Base-by-base conservation (phyloP, 805 yeast genomes). In the Priceomyces melissophilus region DNA sequence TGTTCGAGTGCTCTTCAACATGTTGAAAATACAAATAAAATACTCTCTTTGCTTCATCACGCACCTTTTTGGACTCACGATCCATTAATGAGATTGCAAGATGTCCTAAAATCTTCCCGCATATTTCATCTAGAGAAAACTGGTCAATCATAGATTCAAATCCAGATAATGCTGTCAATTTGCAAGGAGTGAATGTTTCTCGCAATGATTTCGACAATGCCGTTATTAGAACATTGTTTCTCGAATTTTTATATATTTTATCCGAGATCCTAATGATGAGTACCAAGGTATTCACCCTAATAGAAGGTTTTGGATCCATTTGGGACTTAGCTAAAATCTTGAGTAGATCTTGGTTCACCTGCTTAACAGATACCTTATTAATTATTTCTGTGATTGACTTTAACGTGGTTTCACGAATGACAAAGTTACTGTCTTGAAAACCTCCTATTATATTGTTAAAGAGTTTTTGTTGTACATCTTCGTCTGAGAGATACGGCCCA, bases 51-150 rank as follows among this genome's bases (percentile, higher is more conserved):
- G 96, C 96, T 53, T 84, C 86, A 0, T 61, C 61, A 44, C 98
- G 71, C 2, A 91, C 90, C 39, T 77, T 75, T 4, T 67, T 63
- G 9, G 87, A 83, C 38, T 59, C 63, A 40, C 73, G 75, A 60
- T 93, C 98, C 55, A 91, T 73, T 41, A 91, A 66, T 1, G 93
- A 79, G 1, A 93, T 86, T 0, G 96, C 89, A 41, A 93, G 76
- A 2, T 88, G 87, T 0, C 96, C 91, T 40, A 93, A 64, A 12
- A 90, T 77, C 56, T 84, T 87, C 16, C 82, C 80, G 42, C 95
- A 86, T 41, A 88, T 82, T 33, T 87, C 82, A 11, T 79, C 84
- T 0, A 89, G 81, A 1, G 83, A 66, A 51, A 90, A 89, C 32
- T 73, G 77, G 5, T 81, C 83, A 16, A 82, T 65, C 11, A 85